Evolutionary conservation across 2,329 filamentous ascomycete genomes (phyloP), one percentile per base, ranked within the genome.

Genomic region (Aspergillus sp.): DNA sequence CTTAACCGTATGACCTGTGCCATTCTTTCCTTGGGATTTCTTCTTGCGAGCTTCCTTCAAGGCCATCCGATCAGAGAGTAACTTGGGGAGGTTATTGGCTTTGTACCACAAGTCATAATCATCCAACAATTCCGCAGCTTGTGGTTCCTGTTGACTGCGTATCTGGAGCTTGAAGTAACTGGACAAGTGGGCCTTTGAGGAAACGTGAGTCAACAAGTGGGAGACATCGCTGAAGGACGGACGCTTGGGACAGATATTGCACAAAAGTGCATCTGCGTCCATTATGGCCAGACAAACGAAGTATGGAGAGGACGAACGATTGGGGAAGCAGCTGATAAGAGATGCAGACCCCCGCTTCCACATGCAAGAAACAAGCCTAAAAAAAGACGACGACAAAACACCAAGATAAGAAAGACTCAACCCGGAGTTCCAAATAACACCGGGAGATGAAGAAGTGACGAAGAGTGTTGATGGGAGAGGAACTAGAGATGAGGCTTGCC

Each of bases 101-200:
- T 78, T 74, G 62, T 90, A 94, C 91, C 91, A 96, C 32, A 74
- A 70, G 48, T 94, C 83, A 62, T 89, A 96, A 41, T 77, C 71
- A 32, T 82, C 76, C 41, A 95, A 74, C 27, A 79, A 66, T 9
- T 77, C 66, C 20, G 78, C 75, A n/a, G 85, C 82, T n/a, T 72
- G 71, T n/a, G 76, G 67, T 51, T 94, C 86, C 41, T 80, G 76
- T 46, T 82, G 78, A 47, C 84, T 81, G 49, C 80, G 81, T 55
- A 95, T 81, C 59, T 88, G 84, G 45, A 89, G 78, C 61, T 88
- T 89, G 72, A 90, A 94, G 60, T 88, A 83, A 63, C 88, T 81
- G 50, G 89, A 84, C 30, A 96, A 74, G 65, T 97, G 91, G n/a
- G 86, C 86, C 65, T 96, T 96, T 54, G 90, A 96, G 50, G 86